A percentile compares a stretch with the other conserved stretches of the same genome.
Conservation (phyloP, 1,284 basidiomycete species). For the Microbotryum intermedium region DNA sequence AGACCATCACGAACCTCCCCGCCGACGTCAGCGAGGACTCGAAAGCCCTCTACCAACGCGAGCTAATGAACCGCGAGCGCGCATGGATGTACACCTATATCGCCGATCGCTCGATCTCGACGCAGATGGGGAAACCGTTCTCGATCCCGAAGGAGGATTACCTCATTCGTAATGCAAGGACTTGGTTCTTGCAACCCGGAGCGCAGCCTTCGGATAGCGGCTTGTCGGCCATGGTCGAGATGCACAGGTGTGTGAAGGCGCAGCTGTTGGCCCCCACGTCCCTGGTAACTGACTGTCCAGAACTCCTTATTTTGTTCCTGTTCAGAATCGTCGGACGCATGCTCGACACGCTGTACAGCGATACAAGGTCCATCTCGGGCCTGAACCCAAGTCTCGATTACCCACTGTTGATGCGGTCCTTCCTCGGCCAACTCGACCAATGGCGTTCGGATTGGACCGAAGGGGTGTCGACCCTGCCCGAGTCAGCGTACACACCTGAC, state of each 20-base stretch:
- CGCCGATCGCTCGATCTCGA: slow-evolving; percentile 37
- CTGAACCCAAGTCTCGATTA: slow-evolving; percentile 42
- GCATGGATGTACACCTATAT: slow-evolving; percentile 42
- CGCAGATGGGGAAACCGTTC: slow-evolving; percentile 43
- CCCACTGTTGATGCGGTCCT: slow-evolving; percentile 25
- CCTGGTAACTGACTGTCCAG: neutral
- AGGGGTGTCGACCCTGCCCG: neutral
- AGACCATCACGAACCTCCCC: slow-evolving; percentile 47
- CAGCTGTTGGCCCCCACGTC: neutral
- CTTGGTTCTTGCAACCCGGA: slow-evolving; percentile 36
- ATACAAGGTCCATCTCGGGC: slow-evolving; percentile 40
- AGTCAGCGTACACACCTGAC: neutral
- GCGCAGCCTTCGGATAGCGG: slow-evolving; percentile 36
- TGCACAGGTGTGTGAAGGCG: slow-evolving; percentile 17
- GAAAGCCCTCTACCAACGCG: slow-evolving; percentile 37
- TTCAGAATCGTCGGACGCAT: slow-evolving; percentile 30
- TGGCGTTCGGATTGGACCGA: slow-evolving; percentile 29
- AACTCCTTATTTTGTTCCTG: neutral
- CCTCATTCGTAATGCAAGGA: slow-evolving; percentile 39
- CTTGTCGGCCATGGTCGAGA: slow-evolving; percentile 38
- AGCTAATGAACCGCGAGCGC: slow-evolving; percentile 41
- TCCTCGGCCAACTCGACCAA: slow-evolving; percentile 28
- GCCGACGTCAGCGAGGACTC: slow-evolving; percentile 37
- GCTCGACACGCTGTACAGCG: slow-evolving; percentile 42
- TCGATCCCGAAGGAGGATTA: slow-evolving; percentile 40